Evolutionary conservation across 2,329 filamentous ascomycete species (phyloP).

Genomic region (Nothophoma quercina): DNA sequence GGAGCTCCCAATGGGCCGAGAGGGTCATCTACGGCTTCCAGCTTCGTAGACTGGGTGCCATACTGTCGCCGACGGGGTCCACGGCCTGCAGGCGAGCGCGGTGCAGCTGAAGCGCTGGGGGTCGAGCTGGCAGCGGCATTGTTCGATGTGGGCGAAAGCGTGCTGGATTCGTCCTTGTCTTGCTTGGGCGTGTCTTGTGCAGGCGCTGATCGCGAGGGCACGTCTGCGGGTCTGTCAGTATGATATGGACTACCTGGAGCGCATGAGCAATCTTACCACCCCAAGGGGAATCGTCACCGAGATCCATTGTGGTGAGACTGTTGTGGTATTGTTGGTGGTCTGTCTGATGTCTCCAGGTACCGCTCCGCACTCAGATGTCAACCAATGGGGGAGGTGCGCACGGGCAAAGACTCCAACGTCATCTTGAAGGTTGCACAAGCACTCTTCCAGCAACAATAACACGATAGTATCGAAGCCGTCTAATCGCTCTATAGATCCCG

Average conservation of each 20-base stretch:
- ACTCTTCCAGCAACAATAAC: neutral
- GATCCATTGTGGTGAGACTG: constrained; percentile 47
- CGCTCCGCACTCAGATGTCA: constrained; percentile 9
- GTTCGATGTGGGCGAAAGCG: constrained; percentile 21
- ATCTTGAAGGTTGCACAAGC: neutral
- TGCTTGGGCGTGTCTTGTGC: constrained; percentile 34
- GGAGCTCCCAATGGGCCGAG: constrained; percentile 78
- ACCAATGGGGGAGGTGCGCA: constrained; percentile 15
- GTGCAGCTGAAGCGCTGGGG: constrained; percentile 50
- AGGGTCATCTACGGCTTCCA: constrained; percentile 78
- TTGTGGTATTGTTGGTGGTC: constrained; percentile 19
- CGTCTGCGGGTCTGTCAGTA: constrained; percentile 50
- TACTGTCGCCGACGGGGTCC: constrained; percentile 65
- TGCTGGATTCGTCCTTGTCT: constrained; percentile 46
- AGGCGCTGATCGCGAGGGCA: constrained; percentile 56
- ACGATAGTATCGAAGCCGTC: neutral
- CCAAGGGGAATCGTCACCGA: constrained; percentile 54
- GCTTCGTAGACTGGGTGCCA: constrained; percentile 77
- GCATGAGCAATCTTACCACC: constrained; percentile 42
- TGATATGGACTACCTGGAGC: neutral
- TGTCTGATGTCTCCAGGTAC: constrained; percentile 18
- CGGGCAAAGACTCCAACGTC: constrained; percentile 17
- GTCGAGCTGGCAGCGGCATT: constrained; percentile 36
- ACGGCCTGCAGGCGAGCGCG: constrained; percentile 58
- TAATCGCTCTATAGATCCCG: neutral